These are phyloP conservation scores for Geopyxis carbonaria DNA, from an alignment of 495 filamentous ascomycete species.

Conservation along the genomic window DNA sequence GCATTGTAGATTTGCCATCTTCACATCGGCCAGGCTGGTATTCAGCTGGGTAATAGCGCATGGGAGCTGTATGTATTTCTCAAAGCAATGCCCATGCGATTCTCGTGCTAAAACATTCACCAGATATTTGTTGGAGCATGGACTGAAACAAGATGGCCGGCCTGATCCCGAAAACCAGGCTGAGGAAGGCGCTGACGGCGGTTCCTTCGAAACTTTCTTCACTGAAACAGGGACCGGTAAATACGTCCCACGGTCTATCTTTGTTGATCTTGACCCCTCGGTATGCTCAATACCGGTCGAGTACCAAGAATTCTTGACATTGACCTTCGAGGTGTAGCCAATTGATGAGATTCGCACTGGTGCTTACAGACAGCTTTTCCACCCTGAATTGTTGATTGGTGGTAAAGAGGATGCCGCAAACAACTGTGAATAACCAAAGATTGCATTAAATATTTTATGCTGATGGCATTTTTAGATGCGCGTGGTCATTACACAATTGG, in stretches of 20 bases:
- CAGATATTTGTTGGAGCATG: constrained; percentile 85
- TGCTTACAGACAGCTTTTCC: constrained; percentile 68
- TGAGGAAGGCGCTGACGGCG: constrained; percentile 43
- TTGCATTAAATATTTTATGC: not conserved
- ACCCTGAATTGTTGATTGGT: constrained; percentile 72
- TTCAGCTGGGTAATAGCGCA: constrained; percentile 81
- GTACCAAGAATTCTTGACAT: not conserved
- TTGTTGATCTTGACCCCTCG: constrained; percentile 75
- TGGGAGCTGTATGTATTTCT: constrained; percentile 69
- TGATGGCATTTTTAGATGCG: constrained; percentile 31
- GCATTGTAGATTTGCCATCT: constrained; percentile 58
- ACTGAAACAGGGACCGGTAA: constrained; percentile 72
- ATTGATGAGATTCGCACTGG: constrained; percentile 86
- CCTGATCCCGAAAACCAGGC: constrained; percentile 34
- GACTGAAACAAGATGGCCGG: constrained; percentile 59
- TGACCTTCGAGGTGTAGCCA: constrained; percentile 31
- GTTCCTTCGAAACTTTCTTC: constrained; percentile 82
- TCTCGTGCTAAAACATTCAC: not conserved
- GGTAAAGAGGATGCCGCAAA: constrained; percentile 91
- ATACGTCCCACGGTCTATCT: constrained; percentile 81
- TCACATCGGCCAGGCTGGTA: constrained; percentile 85
- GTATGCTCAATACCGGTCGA: constrained; percentile 29
- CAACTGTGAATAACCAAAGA: constrained; percentile 38
- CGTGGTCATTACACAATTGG: constrained; percentile 98
- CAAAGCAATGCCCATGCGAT: not conserved